Conservation (phyloP, 352 stramenopile species). For the Globisporangium paroecandrum region DNA sequence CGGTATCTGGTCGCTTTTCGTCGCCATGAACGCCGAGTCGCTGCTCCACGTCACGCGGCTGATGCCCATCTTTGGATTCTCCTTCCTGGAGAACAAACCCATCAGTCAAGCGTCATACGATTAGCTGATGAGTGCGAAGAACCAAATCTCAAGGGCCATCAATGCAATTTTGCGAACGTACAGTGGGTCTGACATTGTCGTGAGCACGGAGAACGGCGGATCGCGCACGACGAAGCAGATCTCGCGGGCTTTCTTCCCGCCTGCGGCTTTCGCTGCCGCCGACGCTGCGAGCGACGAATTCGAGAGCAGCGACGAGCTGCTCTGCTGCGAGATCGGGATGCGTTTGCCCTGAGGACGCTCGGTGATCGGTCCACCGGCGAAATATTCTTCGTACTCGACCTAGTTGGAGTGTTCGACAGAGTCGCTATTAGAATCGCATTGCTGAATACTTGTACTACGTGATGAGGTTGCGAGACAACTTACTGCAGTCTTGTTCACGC, state of each 20-base stretch:
- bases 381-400: constrained; percentile 74
- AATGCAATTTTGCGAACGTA: constrained; percentile 22
- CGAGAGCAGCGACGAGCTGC: constrained; percentile 36
- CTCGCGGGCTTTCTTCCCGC: constrained; percentile 41
- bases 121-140: background rate
- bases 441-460: no score
- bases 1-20: constrained; percentile 80
- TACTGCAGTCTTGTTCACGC: constrained; percentile 40
- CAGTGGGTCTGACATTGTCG: constrained; percentile 59
- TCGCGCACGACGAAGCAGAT: constrained; percentile 71
- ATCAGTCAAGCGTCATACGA: background rate
- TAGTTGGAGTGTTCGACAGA: constrained; percentile 14
- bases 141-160: background rate
- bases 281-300: constrained; percentile 62
- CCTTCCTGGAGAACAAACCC: constrained; percentile 34
- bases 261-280: constrained; percentile 49
- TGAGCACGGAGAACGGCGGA: constrained; percentile 72
- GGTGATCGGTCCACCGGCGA: constrained; percentile 40
- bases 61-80: constrained; percentile 71
- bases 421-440: background rate
- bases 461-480: background rate
- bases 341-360: constrained; percentile 61
- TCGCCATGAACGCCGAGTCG: constrained; percentile 66
- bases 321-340: constrained; percentile 30
- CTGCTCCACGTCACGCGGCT: constrained; percentile 62